Percentiles rank a stretch among this genome's conserved stretches.
Evolutionary conservation across 768 basidiomycete genomes (phyloP).

Genomic region (Leucocoprinus birnbaumii): DNA sequence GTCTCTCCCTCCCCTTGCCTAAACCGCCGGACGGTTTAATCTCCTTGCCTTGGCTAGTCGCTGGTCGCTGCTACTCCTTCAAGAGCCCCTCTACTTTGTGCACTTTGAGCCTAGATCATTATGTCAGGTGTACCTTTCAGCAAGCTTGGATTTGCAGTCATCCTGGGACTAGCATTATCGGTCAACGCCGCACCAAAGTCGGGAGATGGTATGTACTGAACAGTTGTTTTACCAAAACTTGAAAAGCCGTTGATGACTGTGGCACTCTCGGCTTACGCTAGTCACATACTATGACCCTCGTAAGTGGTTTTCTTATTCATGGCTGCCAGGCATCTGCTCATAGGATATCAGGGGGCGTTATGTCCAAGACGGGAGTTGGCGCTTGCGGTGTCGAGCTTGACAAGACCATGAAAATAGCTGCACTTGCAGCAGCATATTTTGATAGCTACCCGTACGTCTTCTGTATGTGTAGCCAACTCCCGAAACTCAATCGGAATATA

Average conservation of each 20-base stretch:
- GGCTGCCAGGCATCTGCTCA: neutral
- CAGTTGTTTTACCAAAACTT: neutral
- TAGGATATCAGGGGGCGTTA: neutral
- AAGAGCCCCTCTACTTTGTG: neutral
- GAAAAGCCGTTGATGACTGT: no score
- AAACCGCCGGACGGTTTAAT: slow-evolving; percentile 8
- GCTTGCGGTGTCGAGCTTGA: slow-evolving; percentile 2
- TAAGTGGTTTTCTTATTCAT: neutral
- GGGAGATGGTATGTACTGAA: neutral
- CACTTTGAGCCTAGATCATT: neutral
- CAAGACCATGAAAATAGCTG: neutral
- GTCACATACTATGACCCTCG: slow-evolving; percentile 7
- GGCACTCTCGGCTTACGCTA: no score
- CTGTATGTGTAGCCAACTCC: neutral
- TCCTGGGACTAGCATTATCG: neutral
- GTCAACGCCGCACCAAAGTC: neutral
- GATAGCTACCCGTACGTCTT: slow-evolving; percentile 2
- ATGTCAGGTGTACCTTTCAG: neutral
- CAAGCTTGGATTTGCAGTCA: neutral
- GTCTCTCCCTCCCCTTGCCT: neutral
- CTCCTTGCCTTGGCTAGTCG: neutral
- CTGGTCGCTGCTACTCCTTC: slow-evolving; percentile 3
- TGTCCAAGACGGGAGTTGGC: neutral
- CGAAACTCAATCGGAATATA: neutral
- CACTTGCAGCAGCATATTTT: neutral